phyloP scores from a whole-genome alignment of 1,284 basidiomycete genomes.

The Austroboletus sp. region DNA sequence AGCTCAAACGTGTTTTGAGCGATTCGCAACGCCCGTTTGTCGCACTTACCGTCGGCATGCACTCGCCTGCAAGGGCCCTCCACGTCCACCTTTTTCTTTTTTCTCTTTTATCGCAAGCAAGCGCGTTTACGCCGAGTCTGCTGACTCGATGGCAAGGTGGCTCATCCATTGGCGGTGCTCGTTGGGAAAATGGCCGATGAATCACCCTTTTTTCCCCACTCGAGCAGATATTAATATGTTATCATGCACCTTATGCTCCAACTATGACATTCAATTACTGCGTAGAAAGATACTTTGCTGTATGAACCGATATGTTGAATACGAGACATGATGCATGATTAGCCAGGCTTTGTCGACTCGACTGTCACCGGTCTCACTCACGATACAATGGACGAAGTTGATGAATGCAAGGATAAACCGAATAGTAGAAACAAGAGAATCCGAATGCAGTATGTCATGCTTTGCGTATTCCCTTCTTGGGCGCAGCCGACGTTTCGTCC shows the following conservation, averaged over 20 bases:
- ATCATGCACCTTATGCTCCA: conserved; percentile 25
- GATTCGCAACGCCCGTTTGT: conserved; percentile 1
- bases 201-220: background rate
- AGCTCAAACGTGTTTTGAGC: conserved; percentile 14
- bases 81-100: background rate
- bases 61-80: conserved; percentile 7
- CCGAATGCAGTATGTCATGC: conserved; percentile 4
- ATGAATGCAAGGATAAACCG: background rate
- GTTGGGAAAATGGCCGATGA: background rate
- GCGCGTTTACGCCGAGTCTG: conserved; percentile 8
- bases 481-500: conserved; percentile 18
- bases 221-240: conserved; percentile 3
- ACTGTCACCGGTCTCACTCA: no score
- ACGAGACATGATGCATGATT: conserved; percentile 7
- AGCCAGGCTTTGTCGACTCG: background rate
- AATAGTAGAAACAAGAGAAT: background rate
- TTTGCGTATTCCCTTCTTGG: conserved; percentile 19
- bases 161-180: conserved; percentile 3
- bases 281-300: conserved; percentile 18
- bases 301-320: conserved; percentile 16
- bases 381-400: background rate
- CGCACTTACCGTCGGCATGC: conserved; percentile 4
- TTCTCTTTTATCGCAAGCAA: conserved; percentile 14
- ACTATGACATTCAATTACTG: conserved; percentile 10
- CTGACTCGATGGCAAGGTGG: conserved; percentile 5